Evolutionary conservation across 306 rosid species (phyloP).

Genomic region (Dryas octopetala): DNA sequence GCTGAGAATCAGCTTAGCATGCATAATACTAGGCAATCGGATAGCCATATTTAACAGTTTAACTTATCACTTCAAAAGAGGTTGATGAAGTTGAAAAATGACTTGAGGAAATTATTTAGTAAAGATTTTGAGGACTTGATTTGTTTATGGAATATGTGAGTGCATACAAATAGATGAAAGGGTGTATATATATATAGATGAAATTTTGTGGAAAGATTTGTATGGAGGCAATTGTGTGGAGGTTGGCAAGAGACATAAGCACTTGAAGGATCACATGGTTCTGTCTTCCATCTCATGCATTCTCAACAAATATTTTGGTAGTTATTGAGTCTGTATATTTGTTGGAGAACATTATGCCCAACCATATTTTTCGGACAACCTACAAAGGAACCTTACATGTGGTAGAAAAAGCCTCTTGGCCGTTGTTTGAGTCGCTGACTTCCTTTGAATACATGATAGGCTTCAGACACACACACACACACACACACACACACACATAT

Average conservation of each 20-base stretch:
- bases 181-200: no score
- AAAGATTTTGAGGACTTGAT: slow-evolving; percentile 21
- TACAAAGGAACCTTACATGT: not conserved
- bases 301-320: not conserved
- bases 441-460: not conserved
- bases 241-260: no score
- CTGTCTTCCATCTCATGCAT: not conserved
- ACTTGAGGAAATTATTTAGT: not conserved
- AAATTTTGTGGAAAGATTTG: no score
- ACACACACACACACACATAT: no score
- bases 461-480: no score
- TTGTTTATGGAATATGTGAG: not conserved
- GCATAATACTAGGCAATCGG: slow-evolving; percentile 20
- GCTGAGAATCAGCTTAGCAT: slow-evolving; percentile 25
- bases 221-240: no score
- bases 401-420: not conserved
- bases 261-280: slow-evolving; percentile 21
- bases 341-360: not conserved
- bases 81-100: not conserved
- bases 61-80: slow-evolving; percentile 1
- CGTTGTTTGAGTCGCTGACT: not conserved
- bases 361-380: not conserved
- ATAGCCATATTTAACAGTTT: slow-evolving; percentile 17
- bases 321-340: slow-evolving; percentile 16
- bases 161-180: not conserved